Evolutionary conservation across 2,329 filamentous ascomycete species (phyloP), one percentile per base, ranked within the genome.

Genomic region (Ophidiomyces ophidiicola): DNA sequence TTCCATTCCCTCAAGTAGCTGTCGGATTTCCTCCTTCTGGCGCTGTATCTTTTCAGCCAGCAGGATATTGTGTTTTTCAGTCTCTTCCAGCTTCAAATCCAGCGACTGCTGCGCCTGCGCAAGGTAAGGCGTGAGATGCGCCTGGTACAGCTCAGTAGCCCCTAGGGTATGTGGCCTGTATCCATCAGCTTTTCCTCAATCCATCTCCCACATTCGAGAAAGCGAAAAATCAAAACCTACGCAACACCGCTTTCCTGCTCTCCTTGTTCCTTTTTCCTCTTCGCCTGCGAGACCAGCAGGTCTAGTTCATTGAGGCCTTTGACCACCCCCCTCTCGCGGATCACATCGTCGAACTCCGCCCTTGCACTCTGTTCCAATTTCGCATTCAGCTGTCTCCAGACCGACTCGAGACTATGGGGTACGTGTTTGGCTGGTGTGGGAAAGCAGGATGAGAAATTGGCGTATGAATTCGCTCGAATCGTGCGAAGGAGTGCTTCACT

Each of bases 361-460:
- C 60, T 68, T 46, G 71, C 73, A 36, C 67, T 67, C 45, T 70
- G 68, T 47, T 75, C 71, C 37, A 79, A 54, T 48, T 75, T 69
- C 36, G 67, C 65, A 29, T 72, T 71, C 46, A 79, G 66, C 46
- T 78, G 71, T 39, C 67, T 62, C 59, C 74, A 72, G 15, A 80
- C 61, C 3, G 64, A 63, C 49, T 74, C 68, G 42, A 80, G 51
- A 29, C 67, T 68, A 18, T 68, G 68, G 1, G 72, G 69, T 7
- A 71, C 71, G 49, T 76, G 63, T 49, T 64, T 61, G 12, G 74
- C 71, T 1, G 74, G 69, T 0, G 76, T 80, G 0, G 76, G 75
- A 47, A 79, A 79, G 50, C 76, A 80, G 17, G 71, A 61, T 0
- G 72, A 66, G 53, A 79, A 80, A 49, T 77, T 78, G 34, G 63